These are phyloP conservation scores for Lipomyces oligophaga DNA, from an alignment of 805 yeast species.

Conservation along the genomic window DNA sequence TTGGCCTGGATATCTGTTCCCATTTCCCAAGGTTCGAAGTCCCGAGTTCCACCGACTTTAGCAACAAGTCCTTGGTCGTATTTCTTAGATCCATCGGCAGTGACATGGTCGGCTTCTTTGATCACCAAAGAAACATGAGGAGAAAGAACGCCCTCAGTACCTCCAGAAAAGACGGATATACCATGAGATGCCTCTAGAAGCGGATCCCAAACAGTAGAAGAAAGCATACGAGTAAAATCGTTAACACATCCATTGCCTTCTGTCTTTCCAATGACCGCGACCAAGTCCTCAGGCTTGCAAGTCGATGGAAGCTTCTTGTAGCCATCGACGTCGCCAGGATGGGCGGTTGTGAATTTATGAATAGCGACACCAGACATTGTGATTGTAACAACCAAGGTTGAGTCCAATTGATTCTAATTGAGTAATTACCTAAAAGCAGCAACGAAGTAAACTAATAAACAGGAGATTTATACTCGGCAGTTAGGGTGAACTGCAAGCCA, in stretches of 20 bases:
- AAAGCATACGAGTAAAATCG: conserved; percentile 29
- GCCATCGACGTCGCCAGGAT: conserved; percentile 27
- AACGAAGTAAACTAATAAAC: too few species aligned
- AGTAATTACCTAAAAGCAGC: too few species aligned
- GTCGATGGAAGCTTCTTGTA: conserved; percentile 15
- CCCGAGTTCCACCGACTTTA: conserved; percentile 27
- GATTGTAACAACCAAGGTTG: background rate
- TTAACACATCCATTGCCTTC: conserved; percentile 29
- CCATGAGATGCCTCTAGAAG: conserved; percentile 20
- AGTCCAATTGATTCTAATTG: too few species aligned
- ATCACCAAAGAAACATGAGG: conserved; percentile 26
- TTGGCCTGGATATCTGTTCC: conserved; percentile 27
- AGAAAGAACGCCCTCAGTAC: conserved; percentile 28
- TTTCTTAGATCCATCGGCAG: conserved; percentile 13
- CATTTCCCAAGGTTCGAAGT: conserved; percentile 29
- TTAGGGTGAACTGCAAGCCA: too few species aligned
- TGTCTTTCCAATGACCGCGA: conserved; percentile 28
- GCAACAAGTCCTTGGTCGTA: conserved; percentile 27
- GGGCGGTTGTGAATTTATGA: conserved; percentile 22
- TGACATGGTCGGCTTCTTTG: conserved; percentile 20
- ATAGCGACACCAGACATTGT: conserved; percentile 27
- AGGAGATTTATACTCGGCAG: too few species aligned
- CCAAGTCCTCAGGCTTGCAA: conserved; percentile 15
- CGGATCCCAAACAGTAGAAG: conserved; percentile 29
- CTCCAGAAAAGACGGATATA: conserved; percentile 29